Base-by-base conservation (phyloP, 129 eudicot genomes). In the Apium graveolens region DNA sequence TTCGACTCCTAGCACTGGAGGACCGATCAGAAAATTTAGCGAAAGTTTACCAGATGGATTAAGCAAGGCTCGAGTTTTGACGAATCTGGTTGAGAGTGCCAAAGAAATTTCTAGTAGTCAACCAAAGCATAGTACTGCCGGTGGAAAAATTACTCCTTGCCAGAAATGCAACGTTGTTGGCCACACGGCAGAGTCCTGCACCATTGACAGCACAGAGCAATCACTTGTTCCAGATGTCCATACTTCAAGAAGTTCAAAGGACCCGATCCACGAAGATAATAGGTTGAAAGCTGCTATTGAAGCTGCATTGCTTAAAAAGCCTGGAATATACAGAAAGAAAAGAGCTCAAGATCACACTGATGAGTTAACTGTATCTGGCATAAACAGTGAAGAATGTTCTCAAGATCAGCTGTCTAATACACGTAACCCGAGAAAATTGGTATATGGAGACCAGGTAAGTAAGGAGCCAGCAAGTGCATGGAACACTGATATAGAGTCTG, bases 261-360 rank as follows among this genome's bases (percentile, higher is more conserved):
- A 83, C 57, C 79, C 16, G 70, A 80, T 76, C 45, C 75, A 84
- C 78, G 82, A 87, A 79, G 91, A 83, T 71, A 88, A 89, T 79
- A 89, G 81, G 37, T 86, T 94, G 80, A 94, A 91, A 80, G 96
- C 90, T 78, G 98, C 98, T 68, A 87, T 94, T 79, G 90, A 88
- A 83, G 98, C 93, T 42, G 98, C 97, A 53, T 83, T 90, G 88
- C 94, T 86, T 53, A 95, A 89, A 85, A 95, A 90, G 83, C 97
- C 95, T 6, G 93, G 93, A 76, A 84, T 95, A 57, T 83, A 81
- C 73, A 85, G 92, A 71, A 95, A 88, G 86, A 84, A 82, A 62
- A 90, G 77, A 85, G 78, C 81, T 72, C 32, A 78, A 51, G 89
- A 81, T 74, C 97, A 90, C 72, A 69, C 91, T 42, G 84, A 87